Conservation (phyloP, 2,329 filamentous ascomycete species). For the Orbilia javanica region DNA sequence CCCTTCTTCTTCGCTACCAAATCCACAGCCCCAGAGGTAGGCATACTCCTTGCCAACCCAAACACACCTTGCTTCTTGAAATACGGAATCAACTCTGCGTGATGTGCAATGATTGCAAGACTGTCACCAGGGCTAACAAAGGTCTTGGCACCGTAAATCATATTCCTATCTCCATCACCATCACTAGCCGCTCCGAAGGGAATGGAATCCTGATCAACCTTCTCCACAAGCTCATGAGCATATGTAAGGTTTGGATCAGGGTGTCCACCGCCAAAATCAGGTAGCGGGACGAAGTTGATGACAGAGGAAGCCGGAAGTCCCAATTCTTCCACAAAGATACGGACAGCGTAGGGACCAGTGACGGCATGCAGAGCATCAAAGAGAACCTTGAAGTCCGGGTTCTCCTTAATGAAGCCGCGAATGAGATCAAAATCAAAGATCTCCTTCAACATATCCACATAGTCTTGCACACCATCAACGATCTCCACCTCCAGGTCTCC, state of each 20-base stretch:
- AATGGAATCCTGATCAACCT: conserved; percentile 88
- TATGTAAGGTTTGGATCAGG: conserved; percentile 98
- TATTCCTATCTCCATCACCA: conserved; percentile 98
- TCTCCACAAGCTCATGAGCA: conserved; percentile 92
- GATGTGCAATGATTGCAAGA: conserved; percentile 96
- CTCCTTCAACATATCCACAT: conserved; percentile 93
- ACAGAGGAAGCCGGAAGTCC: conserved; percentile 81
- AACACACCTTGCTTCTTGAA: conserved; percentile 98
- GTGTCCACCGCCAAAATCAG: conserved; percentile 97
- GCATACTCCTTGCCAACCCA: conserved; percentile 96
- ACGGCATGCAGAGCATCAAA: conserved; percentile 96
- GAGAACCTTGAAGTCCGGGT: conserved; percentile 94
- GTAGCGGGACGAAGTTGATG: conserved; percentile 91
- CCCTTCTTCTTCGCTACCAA: conserved; percentile 95
- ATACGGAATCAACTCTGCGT: conserved; percentile 95
- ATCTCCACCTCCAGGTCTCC: conserved; percentile 92
- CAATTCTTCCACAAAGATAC: conserved; percentile 94
- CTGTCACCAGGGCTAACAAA: conserved; percentile 98
- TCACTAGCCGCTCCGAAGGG: conserved; percentile 97
- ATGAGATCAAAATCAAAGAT: conserved; percentile 99
- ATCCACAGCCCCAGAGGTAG: conserved; percentile 93
- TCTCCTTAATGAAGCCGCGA: conserved; percentile 87
- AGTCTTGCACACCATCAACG: conserved; percentile 92
- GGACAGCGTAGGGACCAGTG: conserved; percentile 92
- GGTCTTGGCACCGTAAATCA: conserved; percentile 97